Conservation (phyloP, 371 early-diverging fungal genomes). For the Rhizopus microsporus region DNA sequence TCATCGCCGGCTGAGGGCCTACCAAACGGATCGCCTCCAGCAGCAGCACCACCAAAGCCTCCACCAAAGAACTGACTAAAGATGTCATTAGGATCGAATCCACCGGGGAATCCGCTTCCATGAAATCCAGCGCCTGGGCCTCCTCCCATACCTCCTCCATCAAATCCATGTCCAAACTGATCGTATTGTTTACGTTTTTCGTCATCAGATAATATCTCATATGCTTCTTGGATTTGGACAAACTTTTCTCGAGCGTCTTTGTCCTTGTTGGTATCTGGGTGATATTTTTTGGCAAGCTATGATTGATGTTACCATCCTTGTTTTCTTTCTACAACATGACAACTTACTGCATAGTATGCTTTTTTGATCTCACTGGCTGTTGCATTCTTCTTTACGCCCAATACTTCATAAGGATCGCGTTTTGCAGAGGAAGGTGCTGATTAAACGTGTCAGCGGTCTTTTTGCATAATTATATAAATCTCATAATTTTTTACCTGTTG, state of each 20-base stretch:
- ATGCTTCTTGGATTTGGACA: constrained; percentile 93
- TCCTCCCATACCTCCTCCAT: constrained; percentile 9
- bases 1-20: constrained; percentile 42
- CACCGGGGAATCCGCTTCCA: constrained; percentile 52
- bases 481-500: constrained; percentile 22
- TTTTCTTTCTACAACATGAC: not conserved
- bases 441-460: not conserved
- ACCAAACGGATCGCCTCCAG: constrained; percentile 29
- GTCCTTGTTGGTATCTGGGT: constrained; percentile 95
- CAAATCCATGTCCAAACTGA: constrained; percentile 72
- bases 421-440: constrained; percentile 28
- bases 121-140: constrained; percentile 13
- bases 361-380: constrained; percentile 90
- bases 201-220: constrained; percentile 92
- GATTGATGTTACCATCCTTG: not conserved
- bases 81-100: constrained; percentile 65
- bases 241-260: constrained; percentile 89
- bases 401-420: constrained; percentile 78
- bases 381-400: constrained; percentile 80
- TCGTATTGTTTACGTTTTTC: constrained; percentile 86
- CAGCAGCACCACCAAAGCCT: constrained; percentile 48
- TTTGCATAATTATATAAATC: constrained; percentile 1
- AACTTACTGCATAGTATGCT: constrained; percentile 81
- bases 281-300: constrained; percentile 91
- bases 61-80: constrained; percentile 73